A percentile compares a stretch with the other conserved stretches of the same genome.
phyloP scores from a whole-genome alignment of 2,329 filamentous ascomycete genomes.

The Phoma sp. region DNA sequence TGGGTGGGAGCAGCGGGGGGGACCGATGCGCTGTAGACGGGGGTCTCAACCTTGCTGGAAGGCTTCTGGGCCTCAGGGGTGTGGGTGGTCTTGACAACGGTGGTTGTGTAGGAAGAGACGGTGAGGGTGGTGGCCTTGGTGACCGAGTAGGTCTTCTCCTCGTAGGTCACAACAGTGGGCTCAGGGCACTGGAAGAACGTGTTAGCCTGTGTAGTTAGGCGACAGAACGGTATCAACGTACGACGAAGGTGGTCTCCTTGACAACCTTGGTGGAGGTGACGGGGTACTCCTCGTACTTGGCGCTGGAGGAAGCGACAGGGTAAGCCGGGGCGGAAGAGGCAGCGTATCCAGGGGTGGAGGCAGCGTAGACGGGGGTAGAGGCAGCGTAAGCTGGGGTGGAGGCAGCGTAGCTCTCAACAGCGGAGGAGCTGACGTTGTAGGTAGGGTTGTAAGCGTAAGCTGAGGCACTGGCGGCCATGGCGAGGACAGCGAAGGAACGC shows the following conservation, averaged over 20 bases:
- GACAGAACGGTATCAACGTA: too few relatives aligned
- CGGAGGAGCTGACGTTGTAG: constrained; percentile 27
- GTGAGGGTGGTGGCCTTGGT: constrained; percentile 9
- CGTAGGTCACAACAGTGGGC: constrained; percentile 15
- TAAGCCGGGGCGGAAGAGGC: constrained; percentile 16
- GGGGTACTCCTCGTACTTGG: constrained; percentile 13
- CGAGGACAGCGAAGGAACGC: constrained; percentile 45
- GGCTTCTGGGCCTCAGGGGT: constrained; percentile 28
- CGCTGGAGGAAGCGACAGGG: constrained; percentile 12
- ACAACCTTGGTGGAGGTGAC: constrained; percentile 16
- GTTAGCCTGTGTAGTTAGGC: too few relatives aligned
- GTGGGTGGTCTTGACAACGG: constrained; percentile 27
- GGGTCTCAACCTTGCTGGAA: constrained; percentile 12
- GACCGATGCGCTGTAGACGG: constrained; percentile 16
- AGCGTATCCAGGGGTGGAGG: constrained; percentile 11
- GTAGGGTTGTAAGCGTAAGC: constrained; percentile 20
- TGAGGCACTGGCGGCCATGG: constrained; percentile 13
- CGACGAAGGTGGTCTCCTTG: constrained; percentile 17
- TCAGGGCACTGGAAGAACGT: too few relatives aligned
- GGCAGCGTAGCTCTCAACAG: constrained; percentile 4
- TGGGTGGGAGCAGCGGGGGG: constrained; percentile 24
- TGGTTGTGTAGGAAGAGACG: constrained; percentile 3
- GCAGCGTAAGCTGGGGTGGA: constrained; percentile 19
- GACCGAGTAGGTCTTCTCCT: constrained; percentile 24
- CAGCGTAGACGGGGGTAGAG: constrained; percentile 8